Conservation (phyloP, 2,329 filamentous ascomycete species). For the Aspergillus sp. region DNA sequence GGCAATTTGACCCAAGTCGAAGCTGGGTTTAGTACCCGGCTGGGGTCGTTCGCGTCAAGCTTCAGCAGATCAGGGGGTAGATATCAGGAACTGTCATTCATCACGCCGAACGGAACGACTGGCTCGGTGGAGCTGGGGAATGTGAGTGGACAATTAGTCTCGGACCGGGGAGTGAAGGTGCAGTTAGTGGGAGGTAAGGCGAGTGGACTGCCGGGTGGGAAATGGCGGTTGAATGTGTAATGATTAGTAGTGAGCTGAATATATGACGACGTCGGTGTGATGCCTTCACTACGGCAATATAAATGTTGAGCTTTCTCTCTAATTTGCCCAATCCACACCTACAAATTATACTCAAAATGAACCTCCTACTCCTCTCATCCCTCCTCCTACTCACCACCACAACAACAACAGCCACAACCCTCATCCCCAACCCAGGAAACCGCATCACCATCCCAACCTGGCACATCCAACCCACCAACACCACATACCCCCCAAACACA, state of each 20-base stretch:
- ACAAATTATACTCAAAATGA: no score
- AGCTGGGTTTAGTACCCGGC: conserved; percentile 40
- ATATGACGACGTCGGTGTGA: not conserved
- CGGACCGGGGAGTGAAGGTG: not conserved
- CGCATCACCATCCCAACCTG: conserved; percentile 42
- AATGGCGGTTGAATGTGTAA: not conserved
- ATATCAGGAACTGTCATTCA: conserved; percentile 11
- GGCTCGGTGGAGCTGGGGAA: not conserved
- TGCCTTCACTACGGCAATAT: no score
- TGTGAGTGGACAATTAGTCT: not conserved
- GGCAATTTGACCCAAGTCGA: conserved; percentile 40
- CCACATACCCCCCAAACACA: conserved; percentile 35
- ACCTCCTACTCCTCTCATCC: no score
- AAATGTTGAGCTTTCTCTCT: not conserved
- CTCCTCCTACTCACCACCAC: no score
- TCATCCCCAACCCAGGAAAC: conserved; percentile 25
- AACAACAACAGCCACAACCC: not conserved
- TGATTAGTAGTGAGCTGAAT: not conserved
- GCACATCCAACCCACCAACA: conserved; percentile 53
- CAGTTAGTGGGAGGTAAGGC: not conserved
- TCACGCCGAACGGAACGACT: conserved; percentile 10
- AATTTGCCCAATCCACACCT: no score
- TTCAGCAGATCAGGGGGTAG: not conserved
- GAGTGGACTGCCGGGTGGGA: not conserved
- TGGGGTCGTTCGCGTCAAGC: conserved; percentile 37